Base-by-base conservation (phyloP, 2,329 filamentous ascomycete genomes). In the Hypoxylon rubiginosum region DNA sequence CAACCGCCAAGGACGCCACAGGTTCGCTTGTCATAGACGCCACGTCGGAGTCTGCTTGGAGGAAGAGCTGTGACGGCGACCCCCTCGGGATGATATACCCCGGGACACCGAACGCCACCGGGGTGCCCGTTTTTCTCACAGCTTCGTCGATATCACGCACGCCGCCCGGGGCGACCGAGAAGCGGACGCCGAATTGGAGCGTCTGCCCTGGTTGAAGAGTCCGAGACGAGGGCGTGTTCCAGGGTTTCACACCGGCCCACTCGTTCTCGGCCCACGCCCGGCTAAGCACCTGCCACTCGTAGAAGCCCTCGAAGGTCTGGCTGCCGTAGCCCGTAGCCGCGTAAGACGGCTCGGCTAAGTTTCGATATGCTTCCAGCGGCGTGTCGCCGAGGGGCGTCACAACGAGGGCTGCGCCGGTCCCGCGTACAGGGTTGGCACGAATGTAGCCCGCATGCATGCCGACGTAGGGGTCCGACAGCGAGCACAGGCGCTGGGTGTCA, bases 291-390 rank as follows among this genome's bases (percentile, higher is more conserved):
- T 88, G 84, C 86, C 86, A 90, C 68, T 88, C 86, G 63, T 89
- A 90, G 65, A 86, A 83, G 0, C 86, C 87, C 70, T 90, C 87
- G 63, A 86, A 90, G 0, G 82, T 85, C 68, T 89, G 86, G 49
- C 82, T 84, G 4, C 78, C 79, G 70, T 88, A 88, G 9, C 67
- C 71, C 0, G 80, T 80, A 9, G 72, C 76, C 0, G 79, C 76
- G 26, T 79, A 79, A 1, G 70, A 76, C 0, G 78, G 74, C 72
- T 89, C 87, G 0, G 67, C 45, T 0, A 90, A 78, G 60, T 85
- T 84, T 6, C 84, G 78, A 75, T 86, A 89, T 1, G 84, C 86
- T 71, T 89, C 86, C 15, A 89, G 76, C 0, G 81, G 80, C 0
- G 84, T 81, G 3, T 76, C 69, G 3, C 74, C 79, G 2, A 88